Conservation (phyloP, 352 stramenopile genomes). For the Globisporangium perplexum region DNA sequence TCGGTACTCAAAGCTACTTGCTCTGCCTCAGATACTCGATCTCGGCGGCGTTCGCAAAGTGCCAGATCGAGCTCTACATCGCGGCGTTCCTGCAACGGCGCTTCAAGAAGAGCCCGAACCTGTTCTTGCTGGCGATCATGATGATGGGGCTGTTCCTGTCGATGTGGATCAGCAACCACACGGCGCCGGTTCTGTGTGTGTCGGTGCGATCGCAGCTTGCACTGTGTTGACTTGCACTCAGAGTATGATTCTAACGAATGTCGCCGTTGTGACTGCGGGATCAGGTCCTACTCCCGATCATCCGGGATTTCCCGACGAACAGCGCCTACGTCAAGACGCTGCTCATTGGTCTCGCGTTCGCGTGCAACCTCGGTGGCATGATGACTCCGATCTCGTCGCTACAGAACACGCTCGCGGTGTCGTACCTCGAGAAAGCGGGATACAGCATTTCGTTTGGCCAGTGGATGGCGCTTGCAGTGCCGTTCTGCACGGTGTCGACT, state of each 20-base stretch:
- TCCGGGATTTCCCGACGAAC: constrained; percentile 79
- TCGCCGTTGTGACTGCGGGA: not conserved
- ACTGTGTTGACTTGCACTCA: not conserved
- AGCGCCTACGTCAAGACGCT: constrained; percentile 88
- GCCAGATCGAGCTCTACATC: constrained; percentile 90
- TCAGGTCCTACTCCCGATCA: constrained; percentile 80
- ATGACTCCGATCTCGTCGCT: constrained; percentile 92
- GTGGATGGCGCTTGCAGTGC: constrained; percentile 88
- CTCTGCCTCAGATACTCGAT: constrained; percentile 60
- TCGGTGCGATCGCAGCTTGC: constrained; percentile 37
- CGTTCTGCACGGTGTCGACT: constrained; percentile 84
- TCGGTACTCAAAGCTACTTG: not conserved
- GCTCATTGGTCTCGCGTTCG: constrained; percentile 90
- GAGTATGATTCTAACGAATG: not conserved
- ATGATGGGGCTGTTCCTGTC: constrained; percentile 90
- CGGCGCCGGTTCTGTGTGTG: constrained; percentile 88
- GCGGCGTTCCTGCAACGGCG: constrained; percentile 82
- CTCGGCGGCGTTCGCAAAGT: constrained; percentile 88
- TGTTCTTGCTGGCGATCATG: constrained; percentile 92
- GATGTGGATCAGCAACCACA: constrained; percentile 94
- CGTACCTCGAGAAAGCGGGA: constrained; percentile 82
- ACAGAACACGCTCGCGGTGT: constrained; percentile 85
- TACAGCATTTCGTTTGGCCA: constrained; percentile 88
- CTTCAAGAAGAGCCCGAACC: constrained; percentile 86
- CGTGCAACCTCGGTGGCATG: constrained; percentile 92